A percentile compares a stretch with the other conserved stretches of the same genome.
phyloP scores from a whole-genome alignment of 306 rosid species.

The Dalbergia cochinchinensis region DNA sequence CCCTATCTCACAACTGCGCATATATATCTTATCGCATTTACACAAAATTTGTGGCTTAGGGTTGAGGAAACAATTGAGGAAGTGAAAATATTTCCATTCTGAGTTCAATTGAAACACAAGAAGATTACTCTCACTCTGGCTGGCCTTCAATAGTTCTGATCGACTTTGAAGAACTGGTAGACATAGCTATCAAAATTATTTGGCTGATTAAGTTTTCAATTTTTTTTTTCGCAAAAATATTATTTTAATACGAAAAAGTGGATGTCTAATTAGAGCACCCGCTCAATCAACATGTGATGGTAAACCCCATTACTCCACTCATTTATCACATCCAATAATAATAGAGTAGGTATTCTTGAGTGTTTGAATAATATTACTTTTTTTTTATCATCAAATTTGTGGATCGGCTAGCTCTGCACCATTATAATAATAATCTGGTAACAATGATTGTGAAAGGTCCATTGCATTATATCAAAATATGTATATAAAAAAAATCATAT shows the following conservation, averaged over 20 bases:
- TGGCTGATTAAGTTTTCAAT: neutral
- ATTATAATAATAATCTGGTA: slow-evolving; percentile 12
- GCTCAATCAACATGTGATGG: too few species aligned
- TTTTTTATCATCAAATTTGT: slow-evolving; percentile 26
- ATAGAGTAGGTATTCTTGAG: too few species aligned
- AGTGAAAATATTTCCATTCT: slow-evolving; percentile 23
- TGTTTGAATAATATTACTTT: neutral
- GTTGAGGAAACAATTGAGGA: slow-evolving; percentile 21
- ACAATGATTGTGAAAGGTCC: too few species aligned
- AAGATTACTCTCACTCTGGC: neutral
- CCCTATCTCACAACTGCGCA: slow-evolving; percentile 20
- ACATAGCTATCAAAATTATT: slow-evolving; percentile 41
- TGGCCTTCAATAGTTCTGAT: neutral
- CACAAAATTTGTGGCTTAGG: slow-evolving; percentile 30
- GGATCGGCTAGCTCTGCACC: slow-evolving; percentile 20
- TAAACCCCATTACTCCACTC: too few species aligned
- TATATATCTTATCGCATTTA: neutral
- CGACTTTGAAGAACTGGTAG: slow-evolving; percentile 31
- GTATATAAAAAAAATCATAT: too few species aligned
- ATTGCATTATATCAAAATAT: too few species aligned
- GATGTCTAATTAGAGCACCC: too few species aligned
- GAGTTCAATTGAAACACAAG: neutral
- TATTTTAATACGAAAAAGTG: too few species aligned
- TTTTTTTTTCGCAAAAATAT: too few species aligned
- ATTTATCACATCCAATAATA: too few species aligned